Base-by-base conservation (phyloP, 139 green algal species). In the Chlamydomonas sp. region DNA sequence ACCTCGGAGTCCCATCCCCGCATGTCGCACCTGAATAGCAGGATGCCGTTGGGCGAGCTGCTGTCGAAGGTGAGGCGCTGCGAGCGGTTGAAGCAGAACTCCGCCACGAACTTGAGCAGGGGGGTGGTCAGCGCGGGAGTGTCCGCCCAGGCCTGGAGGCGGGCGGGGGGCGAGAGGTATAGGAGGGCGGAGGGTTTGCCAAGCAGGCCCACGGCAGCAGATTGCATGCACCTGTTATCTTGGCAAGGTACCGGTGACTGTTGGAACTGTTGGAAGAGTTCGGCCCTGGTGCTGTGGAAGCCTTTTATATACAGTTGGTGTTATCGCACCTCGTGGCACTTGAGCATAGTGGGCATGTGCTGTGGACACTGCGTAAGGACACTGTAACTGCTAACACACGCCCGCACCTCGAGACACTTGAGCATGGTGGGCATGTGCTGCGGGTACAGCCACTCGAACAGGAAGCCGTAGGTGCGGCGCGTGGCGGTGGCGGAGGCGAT, bases 361-460 rank as follows among this genome's bases (percentile, higher is more conserved):
- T 90, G 84, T 0, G 98, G 96, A 93, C 99, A 98, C 10, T 99
- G 93, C 97, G 74, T 9, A 18, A 57, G 74, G 15, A 78, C 73
- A 78, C 49, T 64, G 57, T 7, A 63, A 59, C 67, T 10, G 10
- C 10, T 5, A 3, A 18, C 80, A 68, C 66, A 2, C 17, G 0
- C 57, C 1, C 2, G 2, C 84, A 91, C 90, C 90, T 91, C 88
- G 63, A 98, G 84, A 80, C 96, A 97, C 64, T 91, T 92, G 61
- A 96, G 69, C 15, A 99, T 92, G 18, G 95, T 86, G 9, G 95
- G 95, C 73, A 97, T 96, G 94, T 99, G 97, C 49, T 90, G 84
- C 0, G 98, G 96, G 93, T 99, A 98, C 10, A 99, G 93, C 97
- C 97, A 99, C 90, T 99, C 97, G 89, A 99, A 99, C 31, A 99